Evolutionary conservation across 352 stramenopile genomes (phyloP).

Genomic region (Plasmopara viticola): DNA sequence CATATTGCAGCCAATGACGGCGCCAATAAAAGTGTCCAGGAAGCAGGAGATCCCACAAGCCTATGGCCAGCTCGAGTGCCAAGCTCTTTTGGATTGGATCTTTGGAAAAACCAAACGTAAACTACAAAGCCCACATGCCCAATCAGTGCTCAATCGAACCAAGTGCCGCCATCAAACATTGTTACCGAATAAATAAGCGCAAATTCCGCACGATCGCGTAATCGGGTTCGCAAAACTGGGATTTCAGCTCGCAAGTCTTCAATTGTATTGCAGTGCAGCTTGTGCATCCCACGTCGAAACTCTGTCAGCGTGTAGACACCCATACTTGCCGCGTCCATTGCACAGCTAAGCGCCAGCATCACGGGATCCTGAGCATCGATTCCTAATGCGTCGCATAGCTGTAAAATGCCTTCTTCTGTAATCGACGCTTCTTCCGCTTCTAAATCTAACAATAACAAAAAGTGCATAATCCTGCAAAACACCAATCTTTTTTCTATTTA

Average conservation of each 20-base stretch:
- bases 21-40: conserved; percentile 56
- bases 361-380: conserved; percentile 76
- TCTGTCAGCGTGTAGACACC: conserved; percentile 70
- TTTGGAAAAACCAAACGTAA: conserved; percentile 79
- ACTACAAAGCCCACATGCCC: conserved; percentile 27
- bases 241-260: conserved; percentile 47
- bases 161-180: not conserved
- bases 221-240: conserved; percentile 40
- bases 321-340: conserved; percentile 75
- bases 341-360: conserved; percentile 71
- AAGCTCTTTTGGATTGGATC: conserved; percentile 80
- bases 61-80: conserved; percentile 58
- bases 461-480: not conserved
- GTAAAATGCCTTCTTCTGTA: conserved; percentile 76
- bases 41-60: conserved; percentile 69
- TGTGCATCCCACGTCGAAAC: conserved; percentile 66
- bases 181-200: conserved; percentile 77
- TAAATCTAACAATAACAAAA: conserved; percentile 26
- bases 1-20: conserved; percentile 63
- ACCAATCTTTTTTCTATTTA: not conserved
- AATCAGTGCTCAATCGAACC: not conserved
- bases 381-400: conserved; percentile 60
- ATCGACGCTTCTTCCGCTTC: conserved; percentile 52
- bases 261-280: conserved; percentile 53
- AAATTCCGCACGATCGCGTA: conserved; percentile 46